Base-by-base conservation (phyloP, 2,329 filamentous ascomycete species). In the Curvularia lunata region DNA sequence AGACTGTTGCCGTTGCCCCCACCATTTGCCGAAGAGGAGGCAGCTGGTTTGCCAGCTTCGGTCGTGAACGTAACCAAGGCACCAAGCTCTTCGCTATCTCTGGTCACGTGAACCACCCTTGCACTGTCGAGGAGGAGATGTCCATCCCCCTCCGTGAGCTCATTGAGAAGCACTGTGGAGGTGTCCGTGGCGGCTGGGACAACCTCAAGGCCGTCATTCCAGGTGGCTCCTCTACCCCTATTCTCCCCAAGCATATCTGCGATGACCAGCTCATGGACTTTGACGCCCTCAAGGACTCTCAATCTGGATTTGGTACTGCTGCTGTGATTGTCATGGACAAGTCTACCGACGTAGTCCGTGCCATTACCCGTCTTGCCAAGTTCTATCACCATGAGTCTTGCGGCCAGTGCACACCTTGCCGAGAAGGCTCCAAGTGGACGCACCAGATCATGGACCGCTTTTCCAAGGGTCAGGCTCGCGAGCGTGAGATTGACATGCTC, bases 301-400 rank as follows among this genome's bases (percentile, higher is more conserved):
- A 98, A 81, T 96, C 92, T 61, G 95, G 95, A 86, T 89, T 99
- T 13, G 95, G 95, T 69, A 99, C 95, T 6, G 95, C 95, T 4
- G 95, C 95, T 57, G 94, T 99, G 68, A 97, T 99, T 73, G 95
- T 99, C 78, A 97, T 99, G 91, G 95, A 99, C 82, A 96, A 98
- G 85, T 94, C 90, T 73, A 91, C 95, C 64, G 95, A 99, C 77
- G 91, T 99, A 51, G 92, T 99, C 67, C 90, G 94, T 65, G 91
- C 92, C 75, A 98, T 99, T 76, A 89, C 91, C 64, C 89, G 95
- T 70, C 87, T 99, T 70, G 91, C 91, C 72, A 91, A 94, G 78
- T 99, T 99, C 84, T 99, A 99, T 85, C 91, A 93, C 80, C 95
- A 99, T 83, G 95, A 99, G 84, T 93, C 89, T 67, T 99, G 95